phyloP scores from a whole-genome alignment of 208 protist species.

The Porcisia hertigi region DNA sequence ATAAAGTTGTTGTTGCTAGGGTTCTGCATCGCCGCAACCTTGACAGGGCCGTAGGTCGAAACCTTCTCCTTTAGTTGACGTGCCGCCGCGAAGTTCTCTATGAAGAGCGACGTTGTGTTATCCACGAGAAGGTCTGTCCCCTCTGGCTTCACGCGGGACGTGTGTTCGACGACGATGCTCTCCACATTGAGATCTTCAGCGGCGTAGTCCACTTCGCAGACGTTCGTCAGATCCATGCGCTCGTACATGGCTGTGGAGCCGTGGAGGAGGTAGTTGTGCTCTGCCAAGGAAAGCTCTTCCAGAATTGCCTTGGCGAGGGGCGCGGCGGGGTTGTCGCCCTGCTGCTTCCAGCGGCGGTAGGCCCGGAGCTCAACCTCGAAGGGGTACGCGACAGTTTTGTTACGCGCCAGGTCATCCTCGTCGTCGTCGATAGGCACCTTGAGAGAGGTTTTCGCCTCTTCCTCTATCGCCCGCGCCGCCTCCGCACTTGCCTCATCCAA shows the following conservation, averaged over 20 bases:
- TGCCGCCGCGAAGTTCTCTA: constrained; percentile 89
- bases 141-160: constrained; percentile 60
- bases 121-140: constrained; percentile 78
- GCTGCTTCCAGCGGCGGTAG: constrained; percentile 82
- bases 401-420: constrained; percentile 42
- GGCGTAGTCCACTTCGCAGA: constrained; percentile 78
- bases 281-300: constrained; percentile 76
- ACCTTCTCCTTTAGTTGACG: constrained; percentile 69
- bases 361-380: constrained; percentile 85
- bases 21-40: constrained; percentile 59
- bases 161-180: constrained; percentile 88
- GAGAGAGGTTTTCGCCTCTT: constrained; percentile 11
- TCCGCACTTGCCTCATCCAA: constrained; percentile 6
- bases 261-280: constrained; percentile 79
- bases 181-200: constrained; percentile 87
- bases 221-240: constrained; percentile 77
- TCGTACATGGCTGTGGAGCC: constrained; percentile 81
- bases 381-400: constrained; percentile 85
- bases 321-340: constrained; percentile 66
- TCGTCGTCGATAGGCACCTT: constrained; percentile 7
- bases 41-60: constrained; percentile 42
- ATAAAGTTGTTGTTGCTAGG: constrained; percentile 63
- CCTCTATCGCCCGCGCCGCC: neutral
- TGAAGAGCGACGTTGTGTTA: constrained; percentile 81
- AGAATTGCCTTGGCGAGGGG: constrained; percentile 80